Evolutionary conservation across 2,329 filamentous ascomycete genomes (phyloP).

Genomic region (Trichoderma citrinoviride): DNA sequence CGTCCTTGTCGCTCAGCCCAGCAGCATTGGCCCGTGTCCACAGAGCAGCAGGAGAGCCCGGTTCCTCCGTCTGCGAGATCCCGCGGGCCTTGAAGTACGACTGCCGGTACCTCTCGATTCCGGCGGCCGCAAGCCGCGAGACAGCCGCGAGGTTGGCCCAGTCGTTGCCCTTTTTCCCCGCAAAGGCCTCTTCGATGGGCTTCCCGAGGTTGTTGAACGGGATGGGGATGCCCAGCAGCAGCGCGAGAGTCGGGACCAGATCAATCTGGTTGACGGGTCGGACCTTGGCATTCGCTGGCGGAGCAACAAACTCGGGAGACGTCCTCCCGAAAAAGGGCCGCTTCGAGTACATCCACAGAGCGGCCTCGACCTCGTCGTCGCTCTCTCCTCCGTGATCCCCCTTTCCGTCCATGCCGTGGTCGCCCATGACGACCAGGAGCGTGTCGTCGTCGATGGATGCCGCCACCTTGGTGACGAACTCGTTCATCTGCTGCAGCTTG

Average conservation of each 20-base stretch:
- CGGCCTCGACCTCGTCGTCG: conserved; percentile 90
- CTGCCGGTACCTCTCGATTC: conserved; percentile 83
- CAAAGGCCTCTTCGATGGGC: conserved; percentile 92
- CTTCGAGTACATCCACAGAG: conserved; percentile 98
- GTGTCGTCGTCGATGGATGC: conserved; percentile 77
- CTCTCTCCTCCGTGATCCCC: conserved; percentile 98
- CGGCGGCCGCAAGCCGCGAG: conserved; percentile 73
- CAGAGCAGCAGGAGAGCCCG: conserved; percentile 40
- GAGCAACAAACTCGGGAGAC: conserved; percentile 54
- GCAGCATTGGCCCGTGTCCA: conserved; percentile 48
- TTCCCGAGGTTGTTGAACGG: conserved; percentile 93
- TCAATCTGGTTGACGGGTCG: conserved; percentile 84
- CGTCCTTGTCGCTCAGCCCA: conserved; percentile 40
- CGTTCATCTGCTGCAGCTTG: conserved; percentile 90
- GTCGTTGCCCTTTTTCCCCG: conserved; percentile 63
- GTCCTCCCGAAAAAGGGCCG: conserved; percentile 79
- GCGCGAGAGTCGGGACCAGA: conserved; percentile 83
- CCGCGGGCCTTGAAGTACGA: conserved; percentile 75
- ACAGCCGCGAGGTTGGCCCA: conserved; percentile 77
- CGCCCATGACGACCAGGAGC: conserved; percentile 93
- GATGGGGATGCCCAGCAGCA: conserved; percentile 86
- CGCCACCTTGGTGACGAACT: conserved; percentile 69
- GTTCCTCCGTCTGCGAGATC: conserved; percentile 57
- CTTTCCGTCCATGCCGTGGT: conserved; percentile 97
- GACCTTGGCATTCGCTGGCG: conserved; percentile 71